phyloP scores from a whole-genome alignment of 352 stramenopile genomes.

The Phytophthora crassamura region DNA sequence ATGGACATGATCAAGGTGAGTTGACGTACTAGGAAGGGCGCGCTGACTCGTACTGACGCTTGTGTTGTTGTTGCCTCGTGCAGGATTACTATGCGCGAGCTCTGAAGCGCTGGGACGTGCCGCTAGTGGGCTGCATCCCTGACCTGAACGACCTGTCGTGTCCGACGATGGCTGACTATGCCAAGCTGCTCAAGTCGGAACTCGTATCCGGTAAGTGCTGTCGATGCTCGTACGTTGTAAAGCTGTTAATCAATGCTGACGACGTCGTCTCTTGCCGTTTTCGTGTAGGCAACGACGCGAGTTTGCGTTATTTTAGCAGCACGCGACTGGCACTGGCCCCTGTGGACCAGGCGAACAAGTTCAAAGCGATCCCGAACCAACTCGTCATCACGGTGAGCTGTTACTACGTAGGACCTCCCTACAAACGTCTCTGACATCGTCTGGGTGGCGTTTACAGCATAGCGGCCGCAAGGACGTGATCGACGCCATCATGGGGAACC shows the following conservation, averaged over 20 bases:
- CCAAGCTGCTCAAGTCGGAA: slow-evolving; percentile 85
- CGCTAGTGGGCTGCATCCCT: slow-evolving; percentile 89
- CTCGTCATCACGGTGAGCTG: slow-evolving; percentile 82
- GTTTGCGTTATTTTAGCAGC: slow-evolving; percentile 86
- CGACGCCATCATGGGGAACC: slow-evolving; percentile 86
- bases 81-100: slow-evolving; percentile 91
- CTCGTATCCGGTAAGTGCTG: slow-evolving; percentile 67
- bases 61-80: slow-evolving; percentile 1
- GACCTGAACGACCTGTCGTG: slow-evolving; percentile 84
- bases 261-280: slow-evolving; percentile 1
- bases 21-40: background rate
- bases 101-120: slow-evolving; percentile 90
- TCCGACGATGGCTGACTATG: slow-evolving; percentile 89
- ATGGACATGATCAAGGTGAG: slow-evolving; percentile 91
- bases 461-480: slow-evolving; percentile 86
- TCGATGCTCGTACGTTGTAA: background rate
- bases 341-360: slow-evolving; percentile 77
- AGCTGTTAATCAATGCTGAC: background rate
- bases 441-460: slow-evolving; percentile 55
- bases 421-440: background rate
- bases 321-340: slow-evolving; percentile 82
- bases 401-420: background rate
- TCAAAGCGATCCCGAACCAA: slow-evolving; percentile 88
- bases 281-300: slow-evolving; percentile 58
- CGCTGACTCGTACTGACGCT: background rate